Percentiles rank a stretch among this genome's conserved stretches.
Evolutionary conservation across 768 basidiomycete genomes (phyloP).

Genomic region (Suillus brevipes): DNA sequence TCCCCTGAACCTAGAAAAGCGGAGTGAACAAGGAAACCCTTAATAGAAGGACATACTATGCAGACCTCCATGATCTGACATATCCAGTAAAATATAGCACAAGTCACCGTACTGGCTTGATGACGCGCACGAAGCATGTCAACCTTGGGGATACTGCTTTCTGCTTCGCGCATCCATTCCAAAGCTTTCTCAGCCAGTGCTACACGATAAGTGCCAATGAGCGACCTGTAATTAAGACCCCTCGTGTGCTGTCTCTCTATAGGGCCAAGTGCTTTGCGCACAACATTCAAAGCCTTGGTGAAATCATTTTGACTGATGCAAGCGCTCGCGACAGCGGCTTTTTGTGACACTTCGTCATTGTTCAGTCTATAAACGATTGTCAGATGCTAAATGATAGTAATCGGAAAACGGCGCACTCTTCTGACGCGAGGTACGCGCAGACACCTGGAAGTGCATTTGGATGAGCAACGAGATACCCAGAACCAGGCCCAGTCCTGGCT

Average conservation of each 20-base stretch:
- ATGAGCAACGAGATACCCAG: constrained; percentile 26
- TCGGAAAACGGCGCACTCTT: constrained; percentile 24
- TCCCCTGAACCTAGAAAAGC: constrained; percentile 19
- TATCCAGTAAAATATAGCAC: constrained; percentile 49
- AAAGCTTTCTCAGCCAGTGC: constrained; percentile 18
- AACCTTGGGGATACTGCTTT: constrained; percentile 22
- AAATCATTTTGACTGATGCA: constrained; percentile 26
- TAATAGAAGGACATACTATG: background rate
- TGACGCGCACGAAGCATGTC: constrained; percentile 20
- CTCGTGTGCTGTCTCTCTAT: background rate
- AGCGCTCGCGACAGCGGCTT: constrained; percentile 24
- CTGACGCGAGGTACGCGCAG: constrained; percentile 34
- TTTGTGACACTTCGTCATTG: constrained; percentile 29
- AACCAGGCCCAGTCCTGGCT: constrained; percentile 28
- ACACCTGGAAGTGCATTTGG: constrained; percentile 26
- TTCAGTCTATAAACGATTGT: constrained; percentile 19
- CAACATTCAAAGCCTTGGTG: constrained; percentile 22
- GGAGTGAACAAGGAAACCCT: background rate
- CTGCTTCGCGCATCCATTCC: constrained; percentile 37
- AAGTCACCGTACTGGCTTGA: constrained; percentile 28
- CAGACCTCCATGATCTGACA: constrained; percentile 40
- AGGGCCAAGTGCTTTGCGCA: constrained; percentile 19
- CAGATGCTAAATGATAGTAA: background rate
- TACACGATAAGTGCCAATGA: constrained; percentile 31
- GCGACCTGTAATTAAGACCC: constrained; percentile 29